A percentile compares a stretch with the other conserved stretches of the same genome.
These are phyloP conservation scores for Crucihimalaya himalaica DNA, from an alignment of 345 rosid species.

Conservation along the genomic window DNA sequence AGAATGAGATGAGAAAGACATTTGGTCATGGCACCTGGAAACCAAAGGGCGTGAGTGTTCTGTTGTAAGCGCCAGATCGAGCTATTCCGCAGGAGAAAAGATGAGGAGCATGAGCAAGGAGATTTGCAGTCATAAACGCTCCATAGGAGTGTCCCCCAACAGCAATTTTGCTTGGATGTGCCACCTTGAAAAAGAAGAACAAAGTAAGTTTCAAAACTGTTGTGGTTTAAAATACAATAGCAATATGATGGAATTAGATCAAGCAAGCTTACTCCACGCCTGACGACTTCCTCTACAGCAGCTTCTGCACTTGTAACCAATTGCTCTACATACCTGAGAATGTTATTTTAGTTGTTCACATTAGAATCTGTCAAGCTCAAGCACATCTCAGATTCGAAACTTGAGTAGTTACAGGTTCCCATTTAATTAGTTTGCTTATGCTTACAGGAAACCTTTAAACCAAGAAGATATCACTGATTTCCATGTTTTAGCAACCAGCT, in stretches of 20 bases:
- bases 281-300: slow-evolving; percentile 94
- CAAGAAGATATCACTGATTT: neutral
- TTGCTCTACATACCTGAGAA: slow-evolving; percentile 85
- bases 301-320: slow-evolving; percentile 97
- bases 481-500: slow-evolving; percentile 9
- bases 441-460: neutral
- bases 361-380: slow-evolving; percentile 20
- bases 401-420: neutral
- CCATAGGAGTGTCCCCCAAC: slow-evolving; percentile 99
- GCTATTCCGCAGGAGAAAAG: slow-evolving; percentile 95
- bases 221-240: slow-evolving; percentile 1
- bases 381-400: slow-evolving; percentile 1
- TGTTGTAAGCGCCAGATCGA: slow-evolving; percentile 98
- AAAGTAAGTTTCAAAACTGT: neutral
- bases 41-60: slow-evolving; percentile 98
- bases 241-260: slow-evolving; percentile 3
- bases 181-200: slow-evolving; percentile 56
- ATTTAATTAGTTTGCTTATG: slow-evolving; percentile 14
- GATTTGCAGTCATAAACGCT: slow-evolving; percentile 98
- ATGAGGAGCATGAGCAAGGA: slow-evolving; percentile 96
- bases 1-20: neutral
- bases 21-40: slow-evolving; percentile 65
- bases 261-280: slow-evolving; percentile 69
- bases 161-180: slow-evolving; percentile 83
- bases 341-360: slow-evolving; percentile 16